A percentile compares a stretch with the other conserved stretches of the same genome.
Evolutionary conservation across 78 protist genomes (phyloP).

Genomic region (Chrysochromulina tobinii): DNA sequence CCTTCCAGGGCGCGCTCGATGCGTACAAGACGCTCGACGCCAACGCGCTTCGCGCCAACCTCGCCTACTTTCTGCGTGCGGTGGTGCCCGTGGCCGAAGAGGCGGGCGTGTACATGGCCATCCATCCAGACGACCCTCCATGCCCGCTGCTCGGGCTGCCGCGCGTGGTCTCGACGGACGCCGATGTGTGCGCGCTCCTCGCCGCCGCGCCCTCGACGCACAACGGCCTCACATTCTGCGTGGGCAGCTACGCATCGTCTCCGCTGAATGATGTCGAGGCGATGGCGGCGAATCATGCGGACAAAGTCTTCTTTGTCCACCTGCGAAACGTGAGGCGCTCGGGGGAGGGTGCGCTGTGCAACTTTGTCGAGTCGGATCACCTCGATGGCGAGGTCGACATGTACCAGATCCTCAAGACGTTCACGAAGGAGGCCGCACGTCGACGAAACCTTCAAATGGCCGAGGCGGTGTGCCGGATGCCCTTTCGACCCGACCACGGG

Average conservation of each 20-base stretch:
- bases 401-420: background rate
- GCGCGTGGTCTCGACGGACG: background rate
- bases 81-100: conserved; percentile 11
- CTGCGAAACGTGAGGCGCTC: background rate
- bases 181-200: background rate
- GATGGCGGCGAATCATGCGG: background rate
- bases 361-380: background rate
- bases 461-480: background rate
- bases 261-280: background rate
- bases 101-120: conserved; percentile 21
- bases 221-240: conserved; percentile 34
- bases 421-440: background rate
- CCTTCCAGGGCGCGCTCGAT: background rate
- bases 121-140: conserved; percentile 33
- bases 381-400: conserved; percentile 2
- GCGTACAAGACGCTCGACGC: background rate
- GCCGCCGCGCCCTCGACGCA: background rate
- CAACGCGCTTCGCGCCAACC: background rate
- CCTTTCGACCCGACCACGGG: conserved; percentile 19
- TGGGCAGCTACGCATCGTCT: background rate
- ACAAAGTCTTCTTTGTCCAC: background rate
- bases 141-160: conserved; percentile 9
- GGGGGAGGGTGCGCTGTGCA: background rate
- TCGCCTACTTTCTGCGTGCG: background rate
- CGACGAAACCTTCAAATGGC: background rate